Conservation (phyloP, 192 early-diverging fungal species). For the Neocallimastix lanati region DNA sequence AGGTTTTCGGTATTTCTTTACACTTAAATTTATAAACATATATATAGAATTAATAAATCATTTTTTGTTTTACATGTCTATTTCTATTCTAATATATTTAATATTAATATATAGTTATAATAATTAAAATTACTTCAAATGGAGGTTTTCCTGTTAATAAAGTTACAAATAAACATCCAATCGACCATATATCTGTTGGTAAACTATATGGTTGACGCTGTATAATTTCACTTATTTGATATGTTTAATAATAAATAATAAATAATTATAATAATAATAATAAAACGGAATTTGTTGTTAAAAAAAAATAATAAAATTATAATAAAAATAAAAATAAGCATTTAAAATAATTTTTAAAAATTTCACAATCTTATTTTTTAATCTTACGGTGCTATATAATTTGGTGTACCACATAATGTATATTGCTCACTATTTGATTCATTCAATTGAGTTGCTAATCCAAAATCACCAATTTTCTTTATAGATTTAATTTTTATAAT, state of each 20-base stretch:
- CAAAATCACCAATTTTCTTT: conserved; percentile 58
- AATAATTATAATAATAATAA: no score
- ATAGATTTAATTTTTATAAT: not conserved
- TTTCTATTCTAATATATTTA: no score
- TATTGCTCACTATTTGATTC: conserved; percentile 33
- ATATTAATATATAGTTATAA: no score
- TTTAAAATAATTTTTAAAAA: no score
- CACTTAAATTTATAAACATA: no score
- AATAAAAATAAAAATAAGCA: no score
- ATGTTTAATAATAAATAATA: no score
- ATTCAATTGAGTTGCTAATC: conserved; percentile 35
- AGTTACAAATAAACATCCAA: conserved; percentile 57
- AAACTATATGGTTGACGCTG: conserved; percentile 50
- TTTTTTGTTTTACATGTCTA: no score
- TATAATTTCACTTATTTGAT: conserved; percentile 44
- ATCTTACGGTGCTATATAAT: conserved; percentile 51
- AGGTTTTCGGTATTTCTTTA: conserved; percentile 22
- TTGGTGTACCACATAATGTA: conserved; percentile 62
- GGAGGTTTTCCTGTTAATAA: conserved; percentile 52
- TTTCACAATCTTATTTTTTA: no score
- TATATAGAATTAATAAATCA: no score
- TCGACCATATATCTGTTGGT: conserved; percentile 54
- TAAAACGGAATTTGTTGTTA: no score
- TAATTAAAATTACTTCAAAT: conserved; percentile 47
- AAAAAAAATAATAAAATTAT: no score